phyloP scores from a whole-genome alignment of 2,329 filamentous ascomycete species.

The Fusarium begoniae region DNA sequence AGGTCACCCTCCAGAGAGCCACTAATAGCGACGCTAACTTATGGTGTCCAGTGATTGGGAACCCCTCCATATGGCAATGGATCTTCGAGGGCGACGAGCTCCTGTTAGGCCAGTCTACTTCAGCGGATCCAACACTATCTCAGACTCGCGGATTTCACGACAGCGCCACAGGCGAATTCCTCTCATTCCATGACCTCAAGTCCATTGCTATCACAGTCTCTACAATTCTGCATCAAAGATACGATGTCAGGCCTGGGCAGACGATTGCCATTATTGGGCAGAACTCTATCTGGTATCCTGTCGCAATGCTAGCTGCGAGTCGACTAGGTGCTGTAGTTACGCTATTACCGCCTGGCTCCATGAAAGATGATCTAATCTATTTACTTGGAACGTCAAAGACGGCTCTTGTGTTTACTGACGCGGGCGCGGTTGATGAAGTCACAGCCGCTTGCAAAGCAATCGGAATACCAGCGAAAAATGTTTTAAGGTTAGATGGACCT shows the following conservation, averaged over 20 bases:
- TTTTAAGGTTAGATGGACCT: rapidly evolving
- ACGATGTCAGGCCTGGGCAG: background rate
- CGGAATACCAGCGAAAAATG: rapidly evolving
- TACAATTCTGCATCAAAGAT: background rate
- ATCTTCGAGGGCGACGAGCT: background rate
- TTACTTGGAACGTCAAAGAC: background rate
- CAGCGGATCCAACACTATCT: background rate
- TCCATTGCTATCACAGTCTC: background rate
- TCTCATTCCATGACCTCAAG: background rate
- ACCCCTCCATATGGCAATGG: background rate
- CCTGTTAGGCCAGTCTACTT: background rate
- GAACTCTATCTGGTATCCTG: constrained; percentile 3
- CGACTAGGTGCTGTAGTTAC: background rate
- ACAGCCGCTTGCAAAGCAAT: background rate
- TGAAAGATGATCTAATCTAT: background rate
- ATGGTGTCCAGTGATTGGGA: rapidly evolving
- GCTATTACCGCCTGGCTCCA: background rate
- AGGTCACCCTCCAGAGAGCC: background rate
- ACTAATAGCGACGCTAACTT: background rate
- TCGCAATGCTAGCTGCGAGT: background rate
- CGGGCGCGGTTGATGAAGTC: background rate
- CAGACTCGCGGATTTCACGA: background rate
- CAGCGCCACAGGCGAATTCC: background rate
- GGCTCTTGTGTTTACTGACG: background rate
- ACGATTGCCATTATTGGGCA: background rate